Conservation (phyloP, 129 eudicot genomes). For the Helianthus annuus region DNA sequence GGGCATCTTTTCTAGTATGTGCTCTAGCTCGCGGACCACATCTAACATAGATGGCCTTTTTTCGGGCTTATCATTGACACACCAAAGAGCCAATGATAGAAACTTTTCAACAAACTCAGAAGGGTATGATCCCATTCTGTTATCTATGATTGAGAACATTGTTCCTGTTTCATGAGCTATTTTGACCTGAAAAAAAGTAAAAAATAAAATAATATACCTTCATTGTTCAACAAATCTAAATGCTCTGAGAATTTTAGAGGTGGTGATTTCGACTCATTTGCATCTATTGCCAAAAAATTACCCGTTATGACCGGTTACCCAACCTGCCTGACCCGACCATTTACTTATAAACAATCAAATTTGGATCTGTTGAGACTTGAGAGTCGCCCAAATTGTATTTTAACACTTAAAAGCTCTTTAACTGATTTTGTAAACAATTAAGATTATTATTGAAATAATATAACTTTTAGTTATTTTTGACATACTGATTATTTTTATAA, state of each 20-base stretch:
- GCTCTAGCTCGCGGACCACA: constrained; percentile 81
- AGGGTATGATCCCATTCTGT: constrained; percentile 76
- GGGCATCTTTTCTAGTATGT: constrained; percentile 51
- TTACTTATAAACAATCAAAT: background rate
- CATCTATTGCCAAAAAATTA: background rate
- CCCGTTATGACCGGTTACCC: background rate
- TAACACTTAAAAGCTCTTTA: background rate
- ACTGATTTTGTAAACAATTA: background rate
- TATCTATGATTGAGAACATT: constrained; percentile 62
- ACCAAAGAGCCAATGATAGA: constrained; percentile 63
- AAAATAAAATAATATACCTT: no score
- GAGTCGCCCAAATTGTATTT: background rate
- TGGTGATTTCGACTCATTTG: background rate
- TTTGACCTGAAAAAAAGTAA: constrained; percentile 62
- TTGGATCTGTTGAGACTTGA: background rate
- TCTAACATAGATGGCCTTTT: constrained; percentile 68
- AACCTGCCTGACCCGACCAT: background rate
- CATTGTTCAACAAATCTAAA: background rate
- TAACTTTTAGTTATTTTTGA: background rate
- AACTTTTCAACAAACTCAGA: constrained; percentile 70
- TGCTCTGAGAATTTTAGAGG: background rate
- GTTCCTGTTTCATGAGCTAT: constrained; percentile 57
- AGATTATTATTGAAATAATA: background rate
- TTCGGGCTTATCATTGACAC: constrained; percentile 72
- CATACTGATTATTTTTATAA: background rate